These are phyloP conservation scores for Neonectria sp. DNA, from an alignment of 2,329 filamentous ascomycete species.

Conservation along the genomic window DNA sequence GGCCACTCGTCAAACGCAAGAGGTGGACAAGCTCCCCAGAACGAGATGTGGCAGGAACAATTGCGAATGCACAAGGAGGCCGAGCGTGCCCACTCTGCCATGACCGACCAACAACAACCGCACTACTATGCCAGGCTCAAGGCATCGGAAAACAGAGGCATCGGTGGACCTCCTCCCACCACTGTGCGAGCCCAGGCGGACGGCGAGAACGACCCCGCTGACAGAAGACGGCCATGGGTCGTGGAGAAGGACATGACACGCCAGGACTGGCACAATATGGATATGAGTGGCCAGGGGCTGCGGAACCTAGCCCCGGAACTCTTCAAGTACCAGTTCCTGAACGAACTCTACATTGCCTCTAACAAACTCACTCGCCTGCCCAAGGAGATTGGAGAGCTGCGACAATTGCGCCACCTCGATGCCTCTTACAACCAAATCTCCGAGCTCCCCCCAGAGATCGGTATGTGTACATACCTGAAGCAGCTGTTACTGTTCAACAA, in stretches of 20 bases:
- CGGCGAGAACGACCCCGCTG: constrained; percentile 68
- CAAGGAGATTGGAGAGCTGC: constrained; percentile 83
- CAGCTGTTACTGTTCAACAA: constrained; percentile 93
- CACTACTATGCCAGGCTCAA: constrained; percentile 82
- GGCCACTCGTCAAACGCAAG: constrained; percentile 67
- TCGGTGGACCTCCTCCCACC: constrained; percentile 68
- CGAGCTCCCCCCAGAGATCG: constrained; percentile 89
- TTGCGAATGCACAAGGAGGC: constrained; percentile 84
- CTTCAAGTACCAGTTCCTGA: constrained; percentile 91
- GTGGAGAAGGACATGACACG: constrained; percentile 76
- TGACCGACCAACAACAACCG: constrained; percentile 75
- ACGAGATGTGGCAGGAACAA: constrained; percentile 90
- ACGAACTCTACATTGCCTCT: constrained; percentile 92
- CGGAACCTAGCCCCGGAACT: constrained; percentile 84
- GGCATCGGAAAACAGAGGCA: constrained; percentile 78
- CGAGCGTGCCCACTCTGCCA: constrained; percentile 80
- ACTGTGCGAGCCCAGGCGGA: constrained; percentile 64
- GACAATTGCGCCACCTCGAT: constrained; percentile 87
- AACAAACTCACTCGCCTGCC: constrained; percentile 91
- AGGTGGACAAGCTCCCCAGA: constrained; percentile 67
- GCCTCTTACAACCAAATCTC: constrained; percentile 89
- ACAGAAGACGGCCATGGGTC: constrained; percentile 74
- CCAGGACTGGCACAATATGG: constrained; percentile 93
- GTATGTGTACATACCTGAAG: constrained; percentile 95
- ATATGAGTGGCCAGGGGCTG: constrained; percentile 96